These are phyloP conservation scores for Alternaria gaisen DNA, from an alignment of 2,329 filamentous ascomycete species.

Conservation along the genomic window DNA sequence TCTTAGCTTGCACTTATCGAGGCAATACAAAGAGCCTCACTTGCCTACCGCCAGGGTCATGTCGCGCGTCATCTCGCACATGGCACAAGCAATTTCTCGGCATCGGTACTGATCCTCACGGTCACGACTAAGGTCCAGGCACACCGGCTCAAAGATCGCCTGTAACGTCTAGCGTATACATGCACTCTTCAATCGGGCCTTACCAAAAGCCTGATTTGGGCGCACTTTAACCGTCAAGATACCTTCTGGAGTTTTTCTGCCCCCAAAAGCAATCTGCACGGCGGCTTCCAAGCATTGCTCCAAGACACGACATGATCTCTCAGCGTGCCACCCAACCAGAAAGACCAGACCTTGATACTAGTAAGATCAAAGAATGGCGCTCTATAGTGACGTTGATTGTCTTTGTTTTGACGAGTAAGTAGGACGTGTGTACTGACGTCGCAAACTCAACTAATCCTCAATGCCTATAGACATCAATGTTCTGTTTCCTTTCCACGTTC, in stretches of 20 bases:
- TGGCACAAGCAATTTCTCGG: slow-evolving; percentile 1
- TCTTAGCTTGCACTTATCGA: neutral
- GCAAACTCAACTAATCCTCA: neutral
- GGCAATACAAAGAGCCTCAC: slow-evolving; percentile 26
- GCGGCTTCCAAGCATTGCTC: neutral
- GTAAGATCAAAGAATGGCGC: slow-evolving; percentile 69
- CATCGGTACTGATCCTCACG: neutral
- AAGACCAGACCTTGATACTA: slow-evolving; percentile 55
- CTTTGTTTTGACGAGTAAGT: slow-evolving; percentile 75
- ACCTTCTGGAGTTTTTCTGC: neutral
- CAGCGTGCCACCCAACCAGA: slow-evolving; percentile 16
- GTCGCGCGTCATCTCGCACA: slow-evolving; percentile 9
- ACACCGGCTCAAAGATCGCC: slow-evolving; percentile 6
- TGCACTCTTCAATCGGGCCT: slow-evolving; percentile 13
- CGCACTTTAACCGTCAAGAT: neutral
- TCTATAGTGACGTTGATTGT: slow-evolving; percentile 75
- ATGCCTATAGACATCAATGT: slow-evolving; percentile 69
- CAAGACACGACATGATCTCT: slow-evolving; percentile 13
- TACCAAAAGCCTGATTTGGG: slow-evolving; percentile 6
- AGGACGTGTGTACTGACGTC: neutral
- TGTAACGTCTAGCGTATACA: slow-evolving; percentile 1
- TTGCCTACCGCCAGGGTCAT: slow-evolving; percentile 11
- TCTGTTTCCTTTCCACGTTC: slow-evolving; percentile 73
- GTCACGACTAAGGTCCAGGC: slow-evolving; percentile 1
- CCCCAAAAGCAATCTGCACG: neutral